phyloP scores from a whole-genome alignment of 169 alveolate genomes.

The Plasmodium yoelii region DNA sequence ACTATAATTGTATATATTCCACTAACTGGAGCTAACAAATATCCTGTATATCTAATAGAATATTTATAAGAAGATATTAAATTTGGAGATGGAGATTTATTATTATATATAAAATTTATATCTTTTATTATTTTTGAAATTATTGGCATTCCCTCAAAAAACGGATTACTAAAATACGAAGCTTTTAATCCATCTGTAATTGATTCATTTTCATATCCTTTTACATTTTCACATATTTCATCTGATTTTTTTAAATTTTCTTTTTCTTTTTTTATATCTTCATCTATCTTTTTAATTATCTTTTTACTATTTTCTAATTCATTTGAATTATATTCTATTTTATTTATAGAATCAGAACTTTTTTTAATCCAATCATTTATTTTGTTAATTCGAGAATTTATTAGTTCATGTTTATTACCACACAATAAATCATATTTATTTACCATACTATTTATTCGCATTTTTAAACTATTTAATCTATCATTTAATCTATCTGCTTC shows the following conservation, averaged over 20 bases:
- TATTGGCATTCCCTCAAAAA: conserved; percentile 84
- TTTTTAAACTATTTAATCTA: conserved; percentile 21
- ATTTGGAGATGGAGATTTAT: conserved; percentile 88
- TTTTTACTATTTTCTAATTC: conserved; percentile 76
- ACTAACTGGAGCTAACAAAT: conserved; percentile 82
- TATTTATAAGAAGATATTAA: conserved; percentile 84
- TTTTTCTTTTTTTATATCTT: conserved; percentile 80
- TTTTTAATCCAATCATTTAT: conserved; percentile 80
- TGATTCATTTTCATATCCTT: conserved; percentile 85
- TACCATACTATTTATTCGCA: conserved; percentile 24
- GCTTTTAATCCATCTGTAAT: conserved; percentile 86
- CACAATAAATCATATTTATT: conserved; percentile 39
- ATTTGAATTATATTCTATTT: conserved; percentile 78
- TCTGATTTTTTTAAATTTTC: conserved; percentile 73
- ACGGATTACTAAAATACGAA: conserved; percentile 80
- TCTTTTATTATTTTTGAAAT: conserved; percentile 86
- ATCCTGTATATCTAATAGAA: conserved; percentile 89
- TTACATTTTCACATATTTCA: conserved; percentile 82
- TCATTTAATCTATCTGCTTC: conserved; percentile 61
- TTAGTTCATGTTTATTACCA: conserved; percentile 46
- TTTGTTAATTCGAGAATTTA: conserved; percentile 29
- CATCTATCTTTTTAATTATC: conserved; percentile 80
- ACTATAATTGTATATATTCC: conserved; percentile 80
- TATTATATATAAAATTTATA: conserved; percentile 86
- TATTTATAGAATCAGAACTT: conserved; percentile 80